A percentile compares a stretch with the other conserved stretches of the same genome.
phyloP scores from a whole-genome alignment of 352 stramenopile species.

The Phytopythium kandeliae region DNA sequence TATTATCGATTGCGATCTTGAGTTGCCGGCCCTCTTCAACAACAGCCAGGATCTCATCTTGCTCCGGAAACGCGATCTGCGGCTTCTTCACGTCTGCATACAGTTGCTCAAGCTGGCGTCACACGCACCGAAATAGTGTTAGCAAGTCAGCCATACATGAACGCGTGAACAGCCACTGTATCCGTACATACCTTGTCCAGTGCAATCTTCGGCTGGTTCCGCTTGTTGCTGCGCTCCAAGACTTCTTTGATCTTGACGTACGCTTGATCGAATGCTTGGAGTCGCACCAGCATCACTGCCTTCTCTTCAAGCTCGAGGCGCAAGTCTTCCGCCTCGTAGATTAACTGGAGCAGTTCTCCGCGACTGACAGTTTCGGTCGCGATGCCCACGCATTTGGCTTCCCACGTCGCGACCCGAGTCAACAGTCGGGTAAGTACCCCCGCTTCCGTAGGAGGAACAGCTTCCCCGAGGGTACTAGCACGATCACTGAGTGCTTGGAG shows the following conservation, averaged over 20 bases:
- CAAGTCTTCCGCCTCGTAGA: conserved; percentile 61
- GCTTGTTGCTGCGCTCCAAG: conserved; percentile 53
- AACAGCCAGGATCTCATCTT: conserved; percentile 32
- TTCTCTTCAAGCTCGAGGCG: conserved; percentile 38
- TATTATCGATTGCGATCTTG: conserved; percentile 51
- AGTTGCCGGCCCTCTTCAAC: conserved; percentile 61
- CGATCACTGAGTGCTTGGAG: conserved; percentile 38
- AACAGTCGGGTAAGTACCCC: conserved; percentile 52
- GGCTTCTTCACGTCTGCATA: conserved; percentile 34
- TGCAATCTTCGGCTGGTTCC: conserved; percentile 57
- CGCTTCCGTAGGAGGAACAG: conserved; percentile 37
- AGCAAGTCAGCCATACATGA: background rate
- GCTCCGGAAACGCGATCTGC: conserved; percentile 60
- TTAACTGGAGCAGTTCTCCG: conserved; percentile 34
- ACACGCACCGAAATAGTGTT: background rate
- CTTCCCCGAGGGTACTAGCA: conserved; percentile 16
- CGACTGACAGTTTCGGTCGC: conserved; percentile 32
- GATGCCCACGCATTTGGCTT: conserved; percentile 26
- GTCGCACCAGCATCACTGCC: conserved; percentile 23
- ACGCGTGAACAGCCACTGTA: background rate
- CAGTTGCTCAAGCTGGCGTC: conserved; percentile 31
- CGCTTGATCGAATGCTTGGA: conserved; percentile 50
- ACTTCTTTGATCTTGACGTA: conserved; percentile 61
- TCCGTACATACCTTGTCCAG: conserved; percentile 45
- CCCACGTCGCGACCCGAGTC: conserved; percentile 46